Conservation (phyloP, 805 yeast species). For the Wickerhamomyces bovis region DNA sequence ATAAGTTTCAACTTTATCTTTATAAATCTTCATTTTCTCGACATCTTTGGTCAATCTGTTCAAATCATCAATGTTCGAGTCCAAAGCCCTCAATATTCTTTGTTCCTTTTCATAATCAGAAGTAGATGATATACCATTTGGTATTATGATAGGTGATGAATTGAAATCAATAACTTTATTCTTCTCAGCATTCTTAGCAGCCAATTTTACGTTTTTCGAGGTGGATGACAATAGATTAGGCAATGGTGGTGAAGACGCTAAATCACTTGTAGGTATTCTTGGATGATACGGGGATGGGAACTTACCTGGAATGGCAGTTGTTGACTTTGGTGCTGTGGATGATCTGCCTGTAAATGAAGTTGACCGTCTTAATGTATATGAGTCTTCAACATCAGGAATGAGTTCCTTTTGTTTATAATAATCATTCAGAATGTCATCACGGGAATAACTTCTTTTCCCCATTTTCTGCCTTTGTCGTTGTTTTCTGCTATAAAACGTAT, state of each 20-base stretch:
- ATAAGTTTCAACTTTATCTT: constrained; percentile 2
- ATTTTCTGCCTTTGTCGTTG: constrained; percentile 8
- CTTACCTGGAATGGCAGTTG: constrained; percentile 17
- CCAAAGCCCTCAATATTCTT: constrained; percentile 2
- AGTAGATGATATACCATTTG: background rate
- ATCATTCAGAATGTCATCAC: background rate
- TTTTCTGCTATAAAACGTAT: constrained; percentile 4
- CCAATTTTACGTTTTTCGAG: constrained; percentile 6
- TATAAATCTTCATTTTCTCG: constrained; percentile 11
- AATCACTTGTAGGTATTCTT: background rate
- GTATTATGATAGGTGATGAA: constrained; percentile 9
- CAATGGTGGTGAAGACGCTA: constrained; percentile 5
- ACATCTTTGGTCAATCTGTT: constrained; percentile 19
- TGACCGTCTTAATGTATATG: constrained; percentile 5
- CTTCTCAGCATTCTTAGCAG: constrained; percentile 2
- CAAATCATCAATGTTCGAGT: constrained; percentile 19
- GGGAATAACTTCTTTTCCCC: background rate
- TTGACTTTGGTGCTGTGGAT: constrained; percentile 5
- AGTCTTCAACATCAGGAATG: constrained; percentile 11
- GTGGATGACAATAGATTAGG: constrained; percentile 6
- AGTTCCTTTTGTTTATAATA: constrained; percentile 17
- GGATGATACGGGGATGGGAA: constrained; percentile 19
- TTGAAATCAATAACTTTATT: constrained; percentile 5
- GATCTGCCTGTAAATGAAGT: constrained; percentile 3
- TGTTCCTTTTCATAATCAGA: constrained; percentile 1